Conservation (phyloP, 2,329 filamentous ascomycete genomes). For the Anisogramma anomala region DNA sequence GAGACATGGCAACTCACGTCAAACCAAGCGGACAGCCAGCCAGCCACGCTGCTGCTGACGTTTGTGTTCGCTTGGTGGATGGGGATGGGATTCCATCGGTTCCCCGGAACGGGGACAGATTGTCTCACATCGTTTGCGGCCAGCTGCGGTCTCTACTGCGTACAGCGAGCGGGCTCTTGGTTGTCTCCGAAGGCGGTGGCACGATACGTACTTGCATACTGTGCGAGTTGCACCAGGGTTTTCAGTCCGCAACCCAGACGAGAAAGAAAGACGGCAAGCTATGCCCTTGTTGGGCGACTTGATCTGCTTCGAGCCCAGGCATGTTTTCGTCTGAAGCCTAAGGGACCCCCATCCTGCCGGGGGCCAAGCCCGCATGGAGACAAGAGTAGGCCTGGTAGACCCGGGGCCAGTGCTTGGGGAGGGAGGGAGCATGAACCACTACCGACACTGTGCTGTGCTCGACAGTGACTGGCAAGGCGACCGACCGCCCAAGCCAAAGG, state of each 20-base stretch:
- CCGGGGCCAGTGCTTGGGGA: neutral
- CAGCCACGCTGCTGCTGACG: neutral
- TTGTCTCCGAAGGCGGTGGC: too few species aligned
- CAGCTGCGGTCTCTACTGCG: too few species aligned
- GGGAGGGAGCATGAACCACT: too few species aligned
- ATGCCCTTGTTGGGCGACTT: neutral
- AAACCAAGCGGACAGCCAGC: conserved; percentile 2
- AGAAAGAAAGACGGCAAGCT: conserved; percentile 10
- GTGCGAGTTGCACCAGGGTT: conserved; percentile 10
- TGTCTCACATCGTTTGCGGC: neutral
- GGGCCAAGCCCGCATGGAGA: conserved; percentile 7
- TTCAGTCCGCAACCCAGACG: conserved; percentile 9
- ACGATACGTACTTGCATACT: neutral
- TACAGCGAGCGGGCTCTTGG: too few species aligned
- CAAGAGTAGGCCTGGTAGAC: conserved; percentile 1
- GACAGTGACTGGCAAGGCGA: neutral
- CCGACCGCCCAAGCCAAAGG: too few species aligned
- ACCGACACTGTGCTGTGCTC: neutral
- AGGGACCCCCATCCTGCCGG: conserved; percentile 4
- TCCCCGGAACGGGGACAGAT: neutral
- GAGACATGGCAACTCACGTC: conserved; percentile 2
- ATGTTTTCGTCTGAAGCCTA: conserved; percentile 13
- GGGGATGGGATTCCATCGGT: neutral
- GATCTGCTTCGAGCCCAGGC: conserved; percentile 7
- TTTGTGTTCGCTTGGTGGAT: conserved; percentile 8